Evolutionary conservation across 352 stramenopile genomes (phyloP).

Genomic region (Phytophthora cryptogea): DNA sequence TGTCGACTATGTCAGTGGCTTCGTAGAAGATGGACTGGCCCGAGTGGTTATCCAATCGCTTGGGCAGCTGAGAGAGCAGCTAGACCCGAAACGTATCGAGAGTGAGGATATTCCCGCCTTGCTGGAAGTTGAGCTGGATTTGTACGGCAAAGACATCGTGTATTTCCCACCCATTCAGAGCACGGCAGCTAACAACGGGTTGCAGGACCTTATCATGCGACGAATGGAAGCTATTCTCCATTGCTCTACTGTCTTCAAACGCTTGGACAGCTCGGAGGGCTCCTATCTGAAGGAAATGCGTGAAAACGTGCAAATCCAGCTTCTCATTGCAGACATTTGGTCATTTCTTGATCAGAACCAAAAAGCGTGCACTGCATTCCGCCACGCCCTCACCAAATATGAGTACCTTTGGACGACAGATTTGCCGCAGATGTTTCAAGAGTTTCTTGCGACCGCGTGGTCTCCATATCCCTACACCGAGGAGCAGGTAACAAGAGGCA

Average conservation of each 20-base stretch:
- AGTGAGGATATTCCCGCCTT: constrained; percentile 85
- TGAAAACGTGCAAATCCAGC: constrained; percentile 79
- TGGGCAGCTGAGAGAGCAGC: constrained; percentile 71
- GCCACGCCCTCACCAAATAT: constrained; percentile 85
- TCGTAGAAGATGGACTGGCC: constrained; percentile 86
- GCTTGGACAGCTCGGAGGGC: constrained; percentile 86
- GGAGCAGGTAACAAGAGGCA: constrained; percentile 20
- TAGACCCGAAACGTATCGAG: constrained; percentile 84
- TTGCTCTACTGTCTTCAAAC: constrained; percentile 75
- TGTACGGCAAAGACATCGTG: constrained; percentile 86
- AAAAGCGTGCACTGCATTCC: constrained; percentile 56
- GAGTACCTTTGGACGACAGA: constrained; percentile 94
- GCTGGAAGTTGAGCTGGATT: constrained; percentile 91
- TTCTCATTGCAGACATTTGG: constrained; percentile 81
- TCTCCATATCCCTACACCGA: constrained; percentile 40
- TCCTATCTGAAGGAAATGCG: constrained; percentile 91
- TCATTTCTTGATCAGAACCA: constrained; percentile 85
- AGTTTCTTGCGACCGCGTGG: constrained; percentile 83
- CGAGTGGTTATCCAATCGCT: constrained; percentile 79
- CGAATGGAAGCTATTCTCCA: constrained; percentile 74
- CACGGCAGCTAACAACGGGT: constrained; percentile 47
- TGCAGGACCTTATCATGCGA: constrained; percentile 69
- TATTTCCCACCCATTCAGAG: constrained; percentile 74
- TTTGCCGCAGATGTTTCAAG: constrained; percentile 84
- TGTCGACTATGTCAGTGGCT: constrained; percentile 91